Evolutionary conservation across 495 filamentous ascomycete genomes (phyloP).

Genomic region (Daldinia bambusicola): DNA sequence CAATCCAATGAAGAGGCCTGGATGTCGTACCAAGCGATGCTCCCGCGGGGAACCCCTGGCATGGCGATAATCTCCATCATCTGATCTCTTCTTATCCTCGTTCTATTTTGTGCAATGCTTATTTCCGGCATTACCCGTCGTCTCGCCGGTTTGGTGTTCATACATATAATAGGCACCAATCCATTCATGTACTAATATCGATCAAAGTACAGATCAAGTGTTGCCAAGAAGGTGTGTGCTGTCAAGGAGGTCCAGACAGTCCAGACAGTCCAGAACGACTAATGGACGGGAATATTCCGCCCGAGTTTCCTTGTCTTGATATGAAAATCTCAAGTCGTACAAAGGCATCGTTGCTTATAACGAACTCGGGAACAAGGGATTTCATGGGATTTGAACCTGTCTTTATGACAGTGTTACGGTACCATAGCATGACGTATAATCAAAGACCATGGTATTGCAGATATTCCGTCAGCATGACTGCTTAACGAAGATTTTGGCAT

Average conservation of each 20-base stretch:
- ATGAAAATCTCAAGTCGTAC: constrained; percentile 19
- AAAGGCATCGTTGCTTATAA: constrained; percentile 12
- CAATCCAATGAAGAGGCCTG: constrained; percentile 27
- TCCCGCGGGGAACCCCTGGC: constrained; percentile 32
- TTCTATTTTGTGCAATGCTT: constrained; percentile 1
- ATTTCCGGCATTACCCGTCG: constrained; percentile 35
- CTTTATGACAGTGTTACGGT: constrained; percentile 23
- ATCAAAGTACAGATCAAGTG: constrained; percentile 24
- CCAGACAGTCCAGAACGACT: too few relatives aligned
- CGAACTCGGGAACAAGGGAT: constrained; percentile 37
- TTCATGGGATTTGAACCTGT: constrained; percentile 42
- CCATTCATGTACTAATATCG: not conserved
- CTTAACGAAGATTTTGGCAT: constrained; percentile 24
- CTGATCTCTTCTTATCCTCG: constrained; percentile 31
- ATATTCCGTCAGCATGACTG: constrained; percentile 44
- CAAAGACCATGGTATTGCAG: constrained; percentile 25
- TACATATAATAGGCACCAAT: not conserved
- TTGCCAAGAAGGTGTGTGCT: constrained; percentile 36
- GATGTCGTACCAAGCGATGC: constrained; percentile 9
- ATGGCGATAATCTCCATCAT: constrained; percentile 19
- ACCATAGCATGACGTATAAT: constrained; percentile 39
- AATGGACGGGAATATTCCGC: not conserved
- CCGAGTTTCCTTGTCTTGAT: constrained; percentile 25
- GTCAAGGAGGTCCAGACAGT: constrained; percentile 31
- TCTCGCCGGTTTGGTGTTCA: constrained; percentile 30